These are phyloP conservation scores for Talaromyces sp. DNA, from an alignment of 2,329 filamentous ascomycete genomes.

Conservation along the genomic window DNA sequence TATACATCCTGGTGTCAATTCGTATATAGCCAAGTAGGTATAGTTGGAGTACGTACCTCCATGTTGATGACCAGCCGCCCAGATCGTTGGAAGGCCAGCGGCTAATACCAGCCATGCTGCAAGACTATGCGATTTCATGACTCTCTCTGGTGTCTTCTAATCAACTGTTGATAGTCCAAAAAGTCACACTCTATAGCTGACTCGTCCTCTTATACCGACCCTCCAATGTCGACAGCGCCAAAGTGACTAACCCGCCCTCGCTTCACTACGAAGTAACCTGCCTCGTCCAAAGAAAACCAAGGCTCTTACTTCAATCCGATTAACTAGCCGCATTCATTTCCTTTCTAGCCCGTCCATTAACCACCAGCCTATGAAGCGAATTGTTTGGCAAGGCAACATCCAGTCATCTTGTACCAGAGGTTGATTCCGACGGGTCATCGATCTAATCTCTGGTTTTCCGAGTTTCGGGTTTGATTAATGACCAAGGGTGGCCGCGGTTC, in stretches of 20 bases:
- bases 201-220: background rate
- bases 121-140: background rate
- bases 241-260: background rate
- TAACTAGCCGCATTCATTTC: background rate
- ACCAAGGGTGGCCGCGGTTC: background rate
- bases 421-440: background rate
- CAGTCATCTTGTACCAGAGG: background rate
- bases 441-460: background rate
- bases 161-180: background rate
- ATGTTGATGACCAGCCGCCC: background rate
- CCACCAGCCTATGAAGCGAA: background rate
- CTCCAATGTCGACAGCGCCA: background rate
- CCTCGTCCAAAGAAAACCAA: background rate
- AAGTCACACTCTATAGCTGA: background rate
- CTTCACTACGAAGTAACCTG: background rate
- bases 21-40: background rate
- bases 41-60: background rate
- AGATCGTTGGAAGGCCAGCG: background rate
- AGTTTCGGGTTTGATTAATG: constrained; percentile 1
- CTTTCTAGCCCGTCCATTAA: background rate
- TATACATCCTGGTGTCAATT: background rate
- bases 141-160: background rate
- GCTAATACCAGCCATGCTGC: background rate
- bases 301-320: background rate
- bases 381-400: background rate